Conservation (phyloP, 768 basidiomycete species). For the Boletellus sp. region DNA sequence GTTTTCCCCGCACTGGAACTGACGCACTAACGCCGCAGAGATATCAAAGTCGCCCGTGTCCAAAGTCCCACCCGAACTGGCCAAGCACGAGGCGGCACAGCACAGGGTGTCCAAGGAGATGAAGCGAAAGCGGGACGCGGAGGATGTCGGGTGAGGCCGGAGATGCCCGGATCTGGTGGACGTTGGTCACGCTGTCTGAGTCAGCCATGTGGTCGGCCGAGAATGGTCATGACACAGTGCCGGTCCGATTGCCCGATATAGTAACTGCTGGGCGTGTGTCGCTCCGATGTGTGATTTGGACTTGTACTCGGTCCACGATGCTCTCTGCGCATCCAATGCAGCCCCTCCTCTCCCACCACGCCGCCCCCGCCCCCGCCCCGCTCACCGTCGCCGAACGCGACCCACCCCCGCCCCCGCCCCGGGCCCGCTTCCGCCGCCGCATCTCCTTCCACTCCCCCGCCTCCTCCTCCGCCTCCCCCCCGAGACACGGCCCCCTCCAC, state of each 20-base stretch:
- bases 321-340: slow-evolving; percentile 39
- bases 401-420: slow-evolving; percentile 12
- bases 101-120: slow-evolving; percentile 90
- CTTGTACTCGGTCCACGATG: slow-evolving; percentile 24
- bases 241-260: slow-evolving; percentile 22
- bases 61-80: slow-evolving; percentile 83
- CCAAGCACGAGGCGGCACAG: slow-evolving; percentile 88
- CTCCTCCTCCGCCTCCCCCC: slow-evolving; percentile 10
- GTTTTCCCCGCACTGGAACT: slow-evolving; percentile 8
- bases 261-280: slow-evolving; percentile 2
- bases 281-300: not conserved
- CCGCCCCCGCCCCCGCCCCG: not conserved
- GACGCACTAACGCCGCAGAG: slow-evolving; percentile 46
- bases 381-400: no score
- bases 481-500: slow-evolving; percentile 69
- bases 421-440: slow-evolving; percentile 27
- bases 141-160: slow-evolving; percentile 56
- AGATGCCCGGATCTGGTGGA: not conserved
- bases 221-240: slow-evolving; percentile 8
- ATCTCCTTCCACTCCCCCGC: slow-evolving; percentile 28
- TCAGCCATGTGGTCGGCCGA: slow-evolving; percentile 14
- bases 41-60: slow-evolving; percentile 93
- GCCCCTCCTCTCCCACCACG: slow-evolving; percentile 3
- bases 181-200: not conserved
- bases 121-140: slow-evolving; percentile 88